Conservation (phyloP, 106 monocot species). For the Dioscorea zingiberensis region DNA sequence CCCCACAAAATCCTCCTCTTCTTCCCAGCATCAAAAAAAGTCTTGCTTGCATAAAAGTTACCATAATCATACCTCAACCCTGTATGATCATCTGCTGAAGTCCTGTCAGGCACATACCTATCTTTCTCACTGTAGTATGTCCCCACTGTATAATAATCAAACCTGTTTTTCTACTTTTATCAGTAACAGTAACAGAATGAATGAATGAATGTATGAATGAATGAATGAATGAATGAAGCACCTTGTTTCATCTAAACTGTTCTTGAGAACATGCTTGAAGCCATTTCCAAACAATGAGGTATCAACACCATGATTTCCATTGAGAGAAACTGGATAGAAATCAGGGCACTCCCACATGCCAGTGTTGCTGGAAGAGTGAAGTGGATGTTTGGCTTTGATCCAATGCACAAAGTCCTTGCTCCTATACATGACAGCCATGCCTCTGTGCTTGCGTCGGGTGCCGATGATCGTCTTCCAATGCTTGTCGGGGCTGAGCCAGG, state of each 20-base stretch:
- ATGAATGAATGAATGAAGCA: no score
- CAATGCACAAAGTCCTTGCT: constrained; percentile 7
- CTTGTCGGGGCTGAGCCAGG: background rate
- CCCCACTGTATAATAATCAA: constrained; percentile 29
- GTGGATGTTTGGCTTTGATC: constrained; percentile 6
- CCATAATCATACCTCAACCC: constrained; percentile 19
- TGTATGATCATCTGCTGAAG: constrained; percentile 7
- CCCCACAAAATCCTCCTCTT: constrained; percentile 16
- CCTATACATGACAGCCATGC: background rate
- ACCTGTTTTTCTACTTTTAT: no score
- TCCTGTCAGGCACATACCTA: constrained; percentile 15
- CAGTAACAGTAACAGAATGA: no score
- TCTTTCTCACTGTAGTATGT: constrained; percentile 3
- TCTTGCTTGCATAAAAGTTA: constrained; percentile 26
- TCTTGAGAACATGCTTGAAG: constrained; percentile 22
- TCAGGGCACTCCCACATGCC: constrained; percentile 38
- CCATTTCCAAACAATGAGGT: background rate
- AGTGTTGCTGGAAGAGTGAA: constrained; percentile 6
- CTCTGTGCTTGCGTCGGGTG: background rate
- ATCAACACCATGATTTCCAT: constrained; percentile 4
- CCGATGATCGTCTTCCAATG: background rate
- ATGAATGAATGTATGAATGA: no score
- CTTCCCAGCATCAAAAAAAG: constrained; percentile 10
- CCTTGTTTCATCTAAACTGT: constrained; percentile 16
- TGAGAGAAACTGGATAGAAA: constrained; percentile 10